These are phyloP conservation scores for Phytopythium helicoides DNA, from an alignment of 352 stramenopile species.

Conservation along the genomic window DNA sequence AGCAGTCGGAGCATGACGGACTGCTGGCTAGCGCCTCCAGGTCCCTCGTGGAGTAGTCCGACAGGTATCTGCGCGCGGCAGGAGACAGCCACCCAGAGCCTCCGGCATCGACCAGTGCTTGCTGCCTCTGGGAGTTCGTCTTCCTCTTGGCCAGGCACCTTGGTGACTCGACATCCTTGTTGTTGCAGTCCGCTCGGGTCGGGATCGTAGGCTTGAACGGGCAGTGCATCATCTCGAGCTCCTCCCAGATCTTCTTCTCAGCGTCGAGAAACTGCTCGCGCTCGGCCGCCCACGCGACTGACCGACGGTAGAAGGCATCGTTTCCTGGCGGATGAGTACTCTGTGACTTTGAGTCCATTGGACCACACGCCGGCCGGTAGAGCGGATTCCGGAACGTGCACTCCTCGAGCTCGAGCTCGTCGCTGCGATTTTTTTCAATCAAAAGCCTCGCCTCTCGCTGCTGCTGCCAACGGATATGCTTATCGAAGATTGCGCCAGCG, in stretches of 20 bases:
- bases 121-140: too few relatives aligned
- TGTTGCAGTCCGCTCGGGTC: too few relatives aligned
- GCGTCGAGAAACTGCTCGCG: conserved; percentile 29
- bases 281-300: conserved; percentile 37
- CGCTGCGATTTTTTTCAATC: conserved; percentile 31
- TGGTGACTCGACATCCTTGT: too few relatives aligned
- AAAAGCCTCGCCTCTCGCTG: conserved; percentile 32
- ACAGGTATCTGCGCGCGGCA: neutral
- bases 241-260: conserved; percentile 34
- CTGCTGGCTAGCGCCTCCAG: conserved; percentile 23
- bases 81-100: too few relatives aligned
- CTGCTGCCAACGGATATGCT: conserved; percentile 60
- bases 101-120: too few relatives aligned
- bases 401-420: conserved; percentile 26
- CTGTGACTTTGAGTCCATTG: too few relatives aligned
- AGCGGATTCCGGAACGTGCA: conserved; percentile 69
- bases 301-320: conserved; percentile 47
- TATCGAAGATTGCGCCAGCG: conserved; percentile 49
- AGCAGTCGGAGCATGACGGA: too few relatives aligned
- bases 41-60: conserved; percentile 24
- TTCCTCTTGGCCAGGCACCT: too few relatives aligned
- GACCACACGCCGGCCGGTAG: conserved; percentile 37
- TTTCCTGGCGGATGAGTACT: too few relatives aligned
- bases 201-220: conserved; percentile 39
- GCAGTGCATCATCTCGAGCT: conserved; percentile 46